Percentiles rank a stretch among this genome's conserved stretches.
Conservation (phyloP, 768 basidiomycete genomes). For the Suillus spraguei region DNA sequence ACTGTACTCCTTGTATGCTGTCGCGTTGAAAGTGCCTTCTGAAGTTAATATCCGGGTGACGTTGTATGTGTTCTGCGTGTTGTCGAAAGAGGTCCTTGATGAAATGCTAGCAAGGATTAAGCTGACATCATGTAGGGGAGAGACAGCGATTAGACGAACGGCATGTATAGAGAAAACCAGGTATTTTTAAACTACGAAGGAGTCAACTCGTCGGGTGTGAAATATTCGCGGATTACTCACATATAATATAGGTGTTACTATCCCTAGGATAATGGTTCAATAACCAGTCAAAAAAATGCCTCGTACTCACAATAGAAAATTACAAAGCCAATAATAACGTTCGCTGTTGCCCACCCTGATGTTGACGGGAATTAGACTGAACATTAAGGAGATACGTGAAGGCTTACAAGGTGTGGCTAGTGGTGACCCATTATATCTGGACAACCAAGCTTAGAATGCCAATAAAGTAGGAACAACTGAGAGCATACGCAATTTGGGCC, state of each 20-base stretch:
- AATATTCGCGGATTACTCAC: constrained; percentile 55
- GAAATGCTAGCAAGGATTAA: constrained; percentile 46
- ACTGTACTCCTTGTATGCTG: constrained; percentile 55
- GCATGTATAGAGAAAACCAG: constrained; percentile 61
- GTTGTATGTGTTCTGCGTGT: constrained; percentile 57
- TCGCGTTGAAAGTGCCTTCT: constrained; percentile 54
- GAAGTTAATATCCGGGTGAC: constrained; percentile 56
- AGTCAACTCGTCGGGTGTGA: constrained; percentile 5
- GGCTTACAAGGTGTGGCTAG: constrained; percentile 66
- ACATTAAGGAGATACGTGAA: background rate
- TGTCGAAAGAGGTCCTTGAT: constrained; percentile 64
- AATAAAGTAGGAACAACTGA: constrained; percentile 14
- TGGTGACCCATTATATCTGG: constrained; percentile 43
- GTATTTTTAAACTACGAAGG: constrained; percentile 57
- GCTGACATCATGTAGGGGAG: background rate
- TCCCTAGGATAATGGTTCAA: constrained; percentile 24
- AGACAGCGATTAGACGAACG: constrained; percentile 38
- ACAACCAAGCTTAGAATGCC: background rate
- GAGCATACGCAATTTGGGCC: constrained; percentile 57
- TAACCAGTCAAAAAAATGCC: background rate
- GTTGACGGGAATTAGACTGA: constrained; percentile 10
- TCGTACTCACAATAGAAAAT: constrained; percentile 63
- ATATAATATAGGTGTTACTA: constrained; percentile 38
- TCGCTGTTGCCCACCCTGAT: constrained; percentile 75
- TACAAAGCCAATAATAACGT: constrained; percentile 65